Conservation (phyloP, 176 grass and related monocot genomes). For the Zoysia pacifica region DNA sequence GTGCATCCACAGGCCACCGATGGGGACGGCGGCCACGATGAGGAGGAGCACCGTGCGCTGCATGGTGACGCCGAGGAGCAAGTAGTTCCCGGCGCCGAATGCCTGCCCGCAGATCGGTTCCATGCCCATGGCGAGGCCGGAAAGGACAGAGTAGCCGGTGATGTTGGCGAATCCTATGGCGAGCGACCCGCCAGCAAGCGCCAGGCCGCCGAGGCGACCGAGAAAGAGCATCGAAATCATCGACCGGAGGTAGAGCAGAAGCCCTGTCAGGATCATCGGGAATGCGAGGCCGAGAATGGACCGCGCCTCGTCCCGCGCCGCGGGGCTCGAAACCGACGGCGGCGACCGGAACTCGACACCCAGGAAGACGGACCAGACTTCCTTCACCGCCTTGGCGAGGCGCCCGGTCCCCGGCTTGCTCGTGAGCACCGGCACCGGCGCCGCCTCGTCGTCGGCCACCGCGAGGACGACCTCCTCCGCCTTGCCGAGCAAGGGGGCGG, state of each 20-base stretch:
- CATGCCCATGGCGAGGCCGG: constrained; percentile 89
- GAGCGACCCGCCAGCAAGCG: constrained; percentile 77
- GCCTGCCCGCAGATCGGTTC: constrained; percentile 88
- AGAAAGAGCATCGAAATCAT: constrained; percentile 97
- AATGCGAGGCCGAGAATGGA: constrained; percentile 67
- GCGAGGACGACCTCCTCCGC: background rate
- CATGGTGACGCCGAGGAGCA: constrained; percentile 64
- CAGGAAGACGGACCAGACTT: constrained; percentile 28
- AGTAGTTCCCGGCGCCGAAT: constrained; percentile 60
- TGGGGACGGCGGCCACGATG: constrained; percentile 57
- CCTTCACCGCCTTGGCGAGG: constrained; percentile 32
- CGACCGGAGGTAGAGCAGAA: constrained; percentile 84
- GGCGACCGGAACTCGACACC: constrained; percentile 27
- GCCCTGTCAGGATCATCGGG: constrained; percentile 77
- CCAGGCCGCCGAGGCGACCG: constrained; percentile 56
- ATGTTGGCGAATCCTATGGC: constrained; percentile 91
- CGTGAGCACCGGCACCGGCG: constrained; percentile 37
- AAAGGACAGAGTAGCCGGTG: constrained; percentile 76
- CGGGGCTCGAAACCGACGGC: constrained; percentile 31
- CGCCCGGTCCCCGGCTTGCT: constrained; percentile 37
- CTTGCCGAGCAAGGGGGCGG: constrained; percentile 44
- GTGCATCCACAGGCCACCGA: constrained; percentile 64
- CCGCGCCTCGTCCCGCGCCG: constrained; percentile 43
- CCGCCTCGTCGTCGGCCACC: constrained; percentile 11
- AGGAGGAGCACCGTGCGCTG: constrained; percentile 77